phyloP scores from a whole-genome alignment of 768 basidiomycete genomes.

The Amanita jacksonii region DNA sequence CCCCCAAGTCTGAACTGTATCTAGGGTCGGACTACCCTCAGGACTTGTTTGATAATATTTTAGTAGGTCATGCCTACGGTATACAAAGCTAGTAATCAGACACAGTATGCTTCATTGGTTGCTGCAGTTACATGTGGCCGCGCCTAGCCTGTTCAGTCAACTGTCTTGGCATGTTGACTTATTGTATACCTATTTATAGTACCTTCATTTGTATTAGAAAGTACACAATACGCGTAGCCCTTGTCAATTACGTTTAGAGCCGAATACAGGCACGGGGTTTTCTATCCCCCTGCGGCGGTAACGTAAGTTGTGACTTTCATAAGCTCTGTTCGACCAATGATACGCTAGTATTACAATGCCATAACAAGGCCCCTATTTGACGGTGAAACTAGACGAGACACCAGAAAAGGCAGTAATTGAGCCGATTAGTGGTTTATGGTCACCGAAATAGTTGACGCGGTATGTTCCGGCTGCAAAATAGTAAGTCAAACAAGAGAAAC shows the following conservation, averaged over 20 bases:
- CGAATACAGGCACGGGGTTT: too few relatives aligned
- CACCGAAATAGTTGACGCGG: constrained; percentile 63
- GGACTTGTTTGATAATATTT: not conserved
- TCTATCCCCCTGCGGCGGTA: too few relatives aligned
- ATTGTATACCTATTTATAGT: not conserved
- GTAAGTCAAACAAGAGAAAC: not conserved
- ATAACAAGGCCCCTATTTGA: constrained; percentile 27
- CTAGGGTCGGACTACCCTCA: not conserved
- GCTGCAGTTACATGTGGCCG: too few relatives aligned
- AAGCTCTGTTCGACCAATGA: too few relatives aligned
- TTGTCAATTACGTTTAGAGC: too few relatives aligned
- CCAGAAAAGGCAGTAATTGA: constrained; percentile 55
- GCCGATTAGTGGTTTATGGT: constrained; percentile 63
- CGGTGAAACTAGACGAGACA: constrained; percentile 50
- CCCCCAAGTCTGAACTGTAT: not conserved
- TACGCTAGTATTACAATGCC: too few relatives aligned
- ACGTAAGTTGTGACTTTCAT: too few relatives aligned
- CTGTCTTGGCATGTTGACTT: not conserved
- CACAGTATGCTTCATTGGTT: not conserved
- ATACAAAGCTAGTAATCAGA: not conserved
- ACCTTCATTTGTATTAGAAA: too few relatives aligned
- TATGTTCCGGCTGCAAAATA: constrained; percentile 53
- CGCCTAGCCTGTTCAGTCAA: too few relatives aligned
- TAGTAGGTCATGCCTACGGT: not conserved
- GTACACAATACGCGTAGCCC: too few relatives aligned